Percentiles rank a stretch among this genome's conserved stretches.
phyloP scores from a whole-genome alignment of 768 basidiomycete genomes.

The Cytidiella melzeri region DNA sequence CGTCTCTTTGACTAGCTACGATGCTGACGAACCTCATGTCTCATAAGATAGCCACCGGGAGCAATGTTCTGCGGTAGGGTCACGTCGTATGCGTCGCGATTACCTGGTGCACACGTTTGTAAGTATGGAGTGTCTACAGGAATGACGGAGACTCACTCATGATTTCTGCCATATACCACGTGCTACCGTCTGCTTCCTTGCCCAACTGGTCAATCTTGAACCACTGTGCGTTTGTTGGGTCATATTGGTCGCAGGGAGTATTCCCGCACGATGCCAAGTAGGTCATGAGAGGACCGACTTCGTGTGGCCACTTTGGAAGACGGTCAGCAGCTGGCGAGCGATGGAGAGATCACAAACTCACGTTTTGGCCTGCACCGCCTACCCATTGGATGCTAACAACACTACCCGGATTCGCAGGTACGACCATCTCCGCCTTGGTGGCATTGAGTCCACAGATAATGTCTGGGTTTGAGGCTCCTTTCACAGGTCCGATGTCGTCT shows the following conservation, averaged over 20 bases:
- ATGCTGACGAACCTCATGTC: constrained; percentile 51
- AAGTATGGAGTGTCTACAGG: not conserved
- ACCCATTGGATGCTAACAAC: constrained; percentile 49
- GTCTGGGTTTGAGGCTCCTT: constrained; percentile 50
- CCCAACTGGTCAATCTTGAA: constrained; percentile 48
- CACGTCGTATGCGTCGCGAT: constrained; percentile 23
- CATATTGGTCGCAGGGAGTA: constrained; percentile 52
- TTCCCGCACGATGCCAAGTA: constrained; percentile 64
- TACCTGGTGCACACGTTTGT: constrained; percentile 11
- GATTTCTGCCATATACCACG: constrained; percentile 25
- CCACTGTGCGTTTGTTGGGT: constrained; percentile 55
- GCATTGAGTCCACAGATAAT: constrained; percentile 58
- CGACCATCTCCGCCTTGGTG: constrained; percentile 42
- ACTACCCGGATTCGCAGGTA: constrained; percentile 55
- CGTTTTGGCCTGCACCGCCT: constrained; percentile 34
- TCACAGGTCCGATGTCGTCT: constrained; percentile 38
- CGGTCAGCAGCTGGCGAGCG: not conserved
- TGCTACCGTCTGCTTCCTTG: constrained; percentile 14
- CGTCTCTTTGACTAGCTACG: constrained; percentile 7
- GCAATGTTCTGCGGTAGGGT: constrained; percentile 40
- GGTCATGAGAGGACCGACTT: constrained; percentile 64
- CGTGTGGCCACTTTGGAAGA: constrained; percentile 38
- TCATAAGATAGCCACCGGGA: constrained; percentile 69
- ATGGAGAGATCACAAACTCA: constrained; percentile 14
- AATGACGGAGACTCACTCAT: constrained; percentile 8